These are phyloP conservation scores for Quillaja saponaria DNA, from an alignment of 306 rosid species.

Conservation along the genomic window DNA sequence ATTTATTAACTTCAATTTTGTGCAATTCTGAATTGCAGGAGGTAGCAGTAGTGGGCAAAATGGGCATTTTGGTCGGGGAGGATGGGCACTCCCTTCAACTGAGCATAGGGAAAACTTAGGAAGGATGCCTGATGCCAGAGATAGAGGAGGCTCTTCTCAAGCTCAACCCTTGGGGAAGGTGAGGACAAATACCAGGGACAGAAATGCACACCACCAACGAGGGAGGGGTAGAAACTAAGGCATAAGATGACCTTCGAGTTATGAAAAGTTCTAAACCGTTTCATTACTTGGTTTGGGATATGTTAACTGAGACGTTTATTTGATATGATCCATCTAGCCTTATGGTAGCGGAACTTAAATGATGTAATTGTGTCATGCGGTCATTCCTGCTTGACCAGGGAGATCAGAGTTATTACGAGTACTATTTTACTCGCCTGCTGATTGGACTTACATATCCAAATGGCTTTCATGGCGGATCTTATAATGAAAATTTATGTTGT, in stretches of 20 bases:
- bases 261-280: too few relatives aligned
- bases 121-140: constrained; percentile 29
- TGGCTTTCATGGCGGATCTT: too few relatives aligned
- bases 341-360: background rate
- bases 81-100: constrained; percentile 61
- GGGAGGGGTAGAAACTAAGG: constrained; percentile 36
- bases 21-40: constrained; percentile 40
- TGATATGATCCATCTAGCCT: too few relatives aligned
- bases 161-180: constrained; percentile 20
- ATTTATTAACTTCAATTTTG: constrained; percentile 8
- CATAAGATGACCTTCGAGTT: background rate
- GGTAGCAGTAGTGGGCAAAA: constrained; percentile 33
- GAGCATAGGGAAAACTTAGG: constrained; percentile 35
- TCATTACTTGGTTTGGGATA: too few relatives aligned
- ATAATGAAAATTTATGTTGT: too few relatives aligned
- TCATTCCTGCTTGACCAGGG: too few relatives aligned
- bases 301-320: too few relatives aligned
- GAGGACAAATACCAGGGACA: constrained; percentile 25
- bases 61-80: constrained; percentile 43
- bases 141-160: constrained; percentile 35
- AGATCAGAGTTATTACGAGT: too few relatives aligned
- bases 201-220: constrained; percentile 23
- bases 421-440: too few relatives aligned
- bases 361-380: too few relatives aligned
- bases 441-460: too few relatives aligned